Base-by-base conservation (phyloP, 495 filamentous ascomycete species). In the Aspergillus panamensis region DNA sequence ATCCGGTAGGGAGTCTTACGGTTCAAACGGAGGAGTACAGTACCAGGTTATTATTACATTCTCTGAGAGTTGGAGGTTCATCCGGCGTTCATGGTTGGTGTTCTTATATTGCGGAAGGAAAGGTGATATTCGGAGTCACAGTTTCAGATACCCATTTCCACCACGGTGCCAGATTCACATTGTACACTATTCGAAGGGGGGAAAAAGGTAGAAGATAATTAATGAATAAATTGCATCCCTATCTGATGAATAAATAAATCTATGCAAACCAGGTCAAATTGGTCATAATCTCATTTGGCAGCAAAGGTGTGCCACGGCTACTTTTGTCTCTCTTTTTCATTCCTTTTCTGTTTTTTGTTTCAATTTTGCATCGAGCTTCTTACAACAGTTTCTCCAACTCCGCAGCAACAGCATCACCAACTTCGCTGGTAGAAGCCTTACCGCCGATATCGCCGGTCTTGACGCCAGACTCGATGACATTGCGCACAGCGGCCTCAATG, bases 361-460 rank as follows among this genome's bases (percentile, higher is more conserved):
- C 37, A 19, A 37, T 53, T 42, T 20, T 60, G 39, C 17, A 39
- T 16, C 19, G 32, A 37, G 47, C 55, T 57, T 70, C 69, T 59
- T 74, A 65, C 57, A 79, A 64, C 53, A 80, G 63, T 67, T 77
- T 79, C 69, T 77, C 73, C 55, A 80, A 59, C 68, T 80, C 77
- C 16, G 68, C 77, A 42, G 64, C 75, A 51, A 83, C 69, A 6
- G 80, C 80, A 69, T 84, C 77, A 56, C 80, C 80, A 31, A 82
- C 75, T 62, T 82, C 71, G 35, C 57, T 70, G 51, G 81, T 82
- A 43, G 72, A 72, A 19, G 80, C 71, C 56, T 75, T 77, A 44
- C 81, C 81, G 47, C 80, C 80, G 48, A 84, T 78, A 59, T 84
- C 81, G 48, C 75, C 74, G 3, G 80, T 84, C 53, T 76, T 70